A percentile compares a stretch with the other conserved stretches of the same genome.
Conservation (phyloP, 1,139 yeast genomes). For the Suhomyces chickasaworum region DNA sequence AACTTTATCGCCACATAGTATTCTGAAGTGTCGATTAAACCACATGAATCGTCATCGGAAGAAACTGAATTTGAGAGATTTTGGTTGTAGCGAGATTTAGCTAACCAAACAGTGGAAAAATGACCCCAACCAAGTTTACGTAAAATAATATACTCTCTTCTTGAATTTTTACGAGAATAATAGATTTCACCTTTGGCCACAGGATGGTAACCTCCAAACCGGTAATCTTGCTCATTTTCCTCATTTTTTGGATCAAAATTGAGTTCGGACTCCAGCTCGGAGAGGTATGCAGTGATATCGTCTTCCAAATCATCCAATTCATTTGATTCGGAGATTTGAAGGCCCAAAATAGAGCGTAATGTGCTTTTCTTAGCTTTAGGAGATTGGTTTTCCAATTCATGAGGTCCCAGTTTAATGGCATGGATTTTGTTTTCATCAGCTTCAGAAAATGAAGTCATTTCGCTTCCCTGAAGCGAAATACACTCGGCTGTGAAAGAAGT, state of each 20-base stretch:
- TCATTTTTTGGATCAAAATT: constrained; percentile 51
- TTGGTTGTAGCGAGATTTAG: constrained; percentile 34
- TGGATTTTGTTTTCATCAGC: constrained; percentile 6
- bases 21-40: constrained; percentile 45
- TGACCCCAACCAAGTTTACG: constrained; percentile 93
- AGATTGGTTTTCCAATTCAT: not conserved
- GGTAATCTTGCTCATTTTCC: constrained; percentile 70
- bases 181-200: constrained; percentile 75
- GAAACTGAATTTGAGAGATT: constrained; percentile 3
- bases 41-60: not conserved
- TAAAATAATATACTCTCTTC: constrained; percentile 55
- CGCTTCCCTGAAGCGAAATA: constrained; percentile 42
- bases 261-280: constrained; percentile 31
- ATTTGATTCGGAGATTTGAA: not conserved
- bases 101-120: constrained; percentile 87
- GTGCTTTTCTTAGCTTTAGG: constrained; percentile 7
- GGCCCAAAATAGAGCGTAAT: constrained; percentile 7
- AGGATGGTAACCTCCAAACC: constrained; percentile 87
- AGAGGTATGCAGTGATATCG: constrained; percentile 18
- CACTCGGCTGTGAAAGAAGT: constrained; percentile 42
- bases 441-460: constrained; percentile 34
- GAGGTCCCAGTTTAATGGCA: constrained; percentile 4
- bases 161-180: constrained; percentile 43
- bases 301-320: constrained; percentile 13
- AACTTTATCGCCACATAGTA: constrained; percentile 80